Conservation (phyloP, 2,329 filamentous ascomycete genomes). For the Pseudocercospora macadamiae region DNA sequence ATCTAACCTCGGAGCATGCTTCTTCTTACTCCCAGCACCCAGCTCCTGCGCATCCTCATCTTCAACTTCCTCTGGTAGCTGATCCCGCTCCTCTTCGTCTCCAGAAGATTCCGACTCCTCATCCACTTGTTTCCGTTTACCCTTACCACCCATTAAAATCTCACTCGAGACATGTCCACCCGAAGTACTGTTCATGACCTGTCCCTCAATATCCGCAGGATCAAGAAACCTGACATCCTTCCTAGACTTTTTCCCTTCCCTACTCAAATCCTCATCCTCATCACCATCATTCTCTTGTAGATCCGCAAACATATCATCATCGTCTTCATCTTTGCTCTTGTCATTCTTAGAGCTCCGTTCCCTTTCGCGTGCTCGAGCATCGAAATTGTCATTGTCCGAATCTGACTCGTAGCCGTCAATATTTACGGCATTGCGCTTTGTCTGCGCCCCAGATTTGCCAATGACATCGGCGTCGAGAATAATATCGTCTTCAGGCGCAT, state of each 20-base stretch:
- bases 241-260: constrained; percentile 63
- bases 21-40: constrained; percentile 86
- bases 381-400: constrained; percentile 86
- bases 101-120: constrained; percentile 44
- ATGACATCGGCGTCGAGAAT: constrained; percentile 92
- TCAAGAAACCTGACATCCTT: constrained; percentile 65
- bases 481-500: constrained; percentile 70
- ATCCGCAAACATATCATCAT: constrained; percentile 82
- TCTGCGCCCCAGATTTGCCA: constrained; percentile 68
- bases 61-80: constrained; percentile 58
- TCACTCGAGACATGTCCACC: constrained; percentile 68
- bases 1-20: constrained; percentile 89
- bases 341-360: constrained; percentile 40
- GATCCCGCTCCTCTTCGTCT: constrained; percentile 67
- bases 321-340: constrained; percentile 61
- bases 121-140: constrained; percentile 39
- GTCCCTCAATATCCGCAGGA: constrained; percentile 72
- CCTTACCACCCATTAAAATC: constrained; percentile 63
- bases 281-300: constrained; percentile 61
- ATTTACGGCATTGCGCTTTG: constrained; percentile 92
- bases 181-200: constrained; percentile 72
- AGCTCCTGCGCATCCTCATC: constrained; percentile 85
- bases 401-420: constrained; percentile 97
- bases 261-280: constrained; percentile 56
- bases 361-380: constrained; percentile 62